phyloP scores from a whole-genome alignment of 169 alveolate genomes.

The Plasmodium fragile region DNA sequence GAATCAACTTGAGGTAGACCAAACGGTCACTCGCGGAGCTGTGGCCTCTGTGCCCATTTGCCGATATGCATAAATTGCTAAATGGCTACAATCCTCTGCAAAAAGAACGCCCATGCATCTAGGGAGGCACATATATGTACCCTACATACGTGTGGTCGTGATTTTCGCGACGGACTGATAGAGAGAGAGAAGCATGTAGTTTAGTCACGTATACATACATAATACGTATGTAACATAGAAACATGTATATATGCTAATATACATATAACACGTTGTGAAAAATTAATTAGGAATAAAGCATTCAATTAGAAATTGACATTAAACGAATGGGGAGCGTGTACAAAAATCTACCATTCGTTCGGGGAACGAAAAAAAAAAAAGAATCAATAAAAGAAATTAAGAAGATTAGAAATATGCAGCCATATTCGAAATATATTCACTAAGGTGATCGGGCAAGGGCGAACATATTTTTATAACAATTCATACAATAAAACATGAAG shows the following conservation, averaged over 20 bases:
- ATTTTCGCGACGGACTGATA: background rate
- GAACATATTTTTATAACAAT: background rate
- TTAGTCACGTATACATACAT: background rate
- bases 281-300: background rate
- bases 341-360: background rate
- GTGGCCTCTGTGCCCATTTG: background rate
- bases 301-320: background rate
- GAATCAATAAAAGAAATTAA: background rate
- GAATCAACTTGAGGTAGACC: background rate
- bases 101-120: background rate
- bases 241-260: background rate
- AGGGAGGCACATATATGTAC: background rate
- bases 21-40: background rate
- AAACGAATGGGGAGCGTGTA: background rate
- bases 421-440: background rate
- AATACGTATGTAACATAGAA: background rate
- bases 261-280: background rate
- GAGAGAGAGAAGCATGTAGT: background rate
- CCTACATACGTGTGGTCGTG: background rate
- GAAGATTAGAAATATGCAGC: background rate
- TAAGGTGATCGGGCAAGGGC: background rate
- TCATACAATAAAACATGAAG: background rate
- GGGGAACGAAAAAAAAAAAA: background rate
- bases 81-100: background rate
- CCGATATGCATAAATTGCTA: background rate